A percentile compares a stretch with the other conserved stretches of the same genome.
Evolutionary conservation across 345 rosid genomes (phyloP).

Genomic region (Ricinus communis): DNA sequence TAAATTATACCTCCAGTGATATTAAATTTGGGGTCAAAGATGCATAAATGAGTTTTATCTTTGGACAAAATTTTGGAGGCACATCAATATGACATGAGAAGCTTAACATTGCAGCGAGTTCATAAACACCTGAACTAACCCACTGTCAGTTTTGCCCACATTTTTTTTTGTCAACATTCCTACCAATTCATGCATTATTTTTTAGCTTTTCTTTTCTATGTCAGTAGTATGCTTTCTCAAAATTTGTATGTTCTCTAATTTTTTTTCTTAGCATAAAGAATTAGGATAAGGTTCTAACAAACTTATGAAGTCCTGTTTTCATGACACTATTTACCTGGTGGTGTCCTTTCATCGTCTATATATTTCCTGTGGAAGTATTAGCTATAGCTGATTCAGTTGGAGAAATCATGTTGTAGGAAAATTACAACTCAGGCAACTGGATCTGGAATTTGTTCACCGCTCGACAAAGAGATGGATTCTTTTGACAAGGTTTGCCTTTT

Average conservation of each 20-base stretch:
- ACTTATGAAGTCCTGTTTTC: background rate
- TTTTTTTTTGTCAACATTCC: slow-evolving; percentile 8
- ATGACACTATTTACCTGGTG: background rate
- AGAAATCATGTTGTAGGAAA: slow-evolving; percentile 49
- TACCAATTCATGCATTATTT: background rate
- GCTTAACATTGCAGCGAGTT: background rate
- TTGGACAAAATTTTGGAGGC: background rate
- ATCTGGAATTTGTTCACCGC: slow-evolving; percentile 24
- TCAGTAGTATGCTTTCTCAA: background rate
- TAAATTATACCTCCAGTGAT: background rate
- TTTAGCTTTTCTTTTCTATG: background rate
- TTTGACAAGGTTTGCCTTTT: slow-evolving; percentile 69
- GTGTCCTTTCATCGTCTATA: background rate
- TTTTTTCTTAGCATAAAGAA: background rate
- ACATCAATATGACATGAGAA: background rate
- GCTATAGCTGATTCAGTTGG: slow-evolving; percentile 14
- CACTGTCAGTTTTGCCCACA: background rate
- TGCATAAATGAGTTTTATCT: background rate
- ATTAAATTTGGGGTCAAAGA: background rate
- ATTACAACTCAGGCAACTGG: slow-evolving; percentile 40
- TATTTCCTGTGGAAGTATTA: slow-evolving; percentile 12
- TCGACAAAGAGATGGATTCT: slow-evolving; percentile 52
- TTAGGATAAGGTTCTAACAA: background rate
- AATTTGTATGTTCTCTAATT: background rate
- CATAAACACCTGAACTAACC: background rate